These are phyloP conservation scores for Termitomyces sp. DNA, from an alignment of 768 basidiomycete species.

Conservation along the genomic window DNA sequence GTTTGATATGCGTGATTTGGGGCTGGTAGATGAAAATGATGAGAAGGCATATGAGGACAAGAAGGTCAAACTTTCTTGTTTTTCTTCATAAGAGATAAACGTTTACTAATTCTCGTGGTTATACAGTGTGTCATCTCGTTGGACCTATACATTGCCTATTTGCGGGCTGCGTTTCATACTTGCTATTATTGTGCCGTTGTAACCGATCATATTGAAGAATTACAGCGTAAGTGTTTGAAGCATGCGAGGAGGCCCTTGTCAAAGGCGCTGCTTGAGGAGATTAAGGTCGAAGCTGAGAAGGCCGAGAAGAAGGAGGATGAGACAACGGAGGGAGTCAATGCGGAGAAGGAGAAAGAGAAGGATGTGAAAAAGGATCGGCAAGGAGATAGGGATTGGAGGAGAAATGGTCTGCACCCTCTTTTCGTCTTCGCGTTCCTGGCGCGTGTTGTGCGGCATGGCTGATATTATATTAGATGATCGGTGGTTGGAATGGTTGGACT, in stretches of 20 bases:
- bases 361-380: constrained; percentile 19
- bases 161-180: constrained; percentile 87
- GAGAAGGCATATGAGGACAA: constrained; percentile 62
- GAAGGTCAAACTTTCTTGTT: constrained; percentile 45
- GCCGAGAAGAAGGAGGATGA: constrained; percentile 38
- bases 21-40: constrained; percentile 50
- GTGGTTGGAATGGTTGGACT: constrained; percentile 87
- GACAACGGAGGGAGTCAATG: constrained; percentile 23
- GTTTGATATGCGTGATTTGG: constrained; percentile 63
- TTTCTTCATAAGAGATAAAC: background rate
- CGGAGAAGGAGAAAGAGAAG: constrained; percentile 26
- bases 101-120: constrained; percentile 6
- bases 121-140: constrained; percentile 70
- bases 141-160: constrained; percentile 90
- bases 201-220: constrained; percentile 90
- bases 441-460: background rate
- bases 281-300: constrained; percentile 51
- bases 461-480: constrained; percentile 56
- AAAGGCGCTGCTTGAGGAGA: constrained; percentile 55
- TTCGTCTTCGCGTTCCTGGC: background rate
- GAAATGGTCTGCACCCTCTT: constrained; percentile 50
- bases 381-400: constrained; percentile 41
- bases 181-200: constrained; percentile 98
- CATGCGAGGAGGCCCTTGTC: constrained; percentile 79
- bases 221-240: constrained; percentile 90